phyloP scores from a whole-genome alignment of 768 basidiomycete species.

The Lanmaoa pseudosensibilis region DNA sequence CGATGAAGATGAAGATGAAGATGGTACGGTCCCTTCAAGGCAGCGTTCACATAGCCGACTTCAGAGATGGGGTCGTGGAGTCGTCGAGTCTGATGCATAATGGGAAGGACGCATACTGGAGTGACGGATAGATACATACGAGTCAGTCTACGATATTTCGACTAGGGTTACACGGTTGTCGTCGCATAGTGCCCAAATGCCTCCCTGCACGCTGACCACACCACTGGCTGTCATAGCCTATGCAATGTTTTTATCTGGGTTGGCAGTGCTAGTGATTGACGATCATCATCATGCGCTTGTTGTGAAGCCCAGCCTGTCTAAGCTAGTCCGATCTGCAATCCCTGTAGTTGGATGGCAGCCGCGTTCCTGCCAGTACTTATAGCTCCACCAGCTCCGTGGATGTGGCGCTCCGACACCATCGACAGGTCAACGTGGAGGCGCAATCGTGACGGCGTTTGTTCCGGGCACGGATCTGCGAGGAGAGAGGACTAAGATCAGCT shows the following conservation, averaged over 20 bases:
- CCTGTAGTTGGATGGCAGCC: too few species aligned
- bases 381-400: neutral
- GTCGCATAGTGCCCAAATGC: neutral
- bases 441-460: neutral
- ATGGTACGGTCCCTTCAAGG: neutral
- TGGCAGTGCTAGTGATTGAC: too few species aligned
- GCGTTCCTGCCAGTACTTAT: too few species aligned
- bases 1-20: conserved; percentile 8
- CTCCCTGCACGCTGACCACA: neutral
- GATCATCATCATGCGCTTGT: too few species aligned
- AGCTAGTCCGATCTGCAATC: too few species aligned
- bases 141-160: neutral
- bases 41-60: neutral
- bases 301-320: too few species aligned
- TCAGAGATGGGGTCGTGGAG: neutral
- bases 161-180: neutral
- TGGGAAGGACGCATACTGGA: conserved; percentile 15
- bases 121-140: conserved; percentile 4
- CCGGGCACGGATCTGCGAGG: neutral
- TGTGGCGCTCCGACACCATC: too few species aligned
- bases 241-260: neutral
- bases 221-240: too few species aligned
- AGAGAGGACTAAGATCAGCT: too few species aligned
- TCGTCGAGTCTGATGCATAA: conserved; percentile 22
- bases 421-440: neutral